phyloP scores from a whole-genome alignment of 495 filamentous ascomycete species.

The Letharia lupina region DNA sequence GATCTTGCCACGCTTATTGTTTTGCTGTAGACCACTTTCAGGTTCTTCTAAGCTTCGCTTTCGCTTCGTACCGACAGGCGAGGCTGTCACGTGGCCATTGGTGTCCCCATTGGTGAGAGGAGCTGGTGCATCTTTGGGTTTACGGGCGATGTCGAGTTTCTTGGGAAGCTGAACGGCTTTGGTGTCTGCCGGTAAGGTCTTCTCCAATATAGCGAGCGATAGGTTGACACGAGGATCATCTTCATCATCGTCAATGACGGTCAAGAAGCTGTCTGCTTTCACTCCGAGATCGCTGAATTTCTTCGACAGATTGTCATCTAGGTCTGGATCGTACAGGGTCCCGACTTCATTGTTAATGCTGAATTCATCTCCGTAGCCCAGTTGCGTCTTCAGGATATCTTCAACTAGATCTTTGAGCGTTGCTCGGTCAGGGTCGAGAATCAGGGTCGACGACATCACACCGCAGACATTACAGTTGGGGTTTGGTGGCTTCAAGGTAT shows the following conservation, averaged over 20 bases:
- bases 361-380: conserved; percentile 81
- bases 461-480: conserved; percentile 76
- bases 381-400: conserved; percentile 52
- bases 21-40: conserved; percentile 32
- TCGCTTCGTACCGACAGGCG: conserved; percentile 29
- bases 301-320: conserved; percentile 76
- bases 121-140: conserved; percentile 33
- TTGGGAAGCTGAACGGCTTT: conserved; percentile 40
- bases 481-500: conserved; percentile 67
- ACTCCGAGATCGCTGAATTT: conserved; percentile 70
- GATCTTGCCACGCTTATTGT: conserved; percentile 39
- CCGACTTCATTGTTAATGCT: conserved; percentile 63
- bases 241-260: conserved; percentile 76
- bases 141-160: conserved; percentile 43
- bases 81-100: conserved; percentile 20
- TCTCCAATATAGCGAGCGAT: conserved; percentile 52
- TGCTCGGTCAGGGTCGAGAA: conserved; percentile 62
- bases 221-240: conserved; percentile 76
- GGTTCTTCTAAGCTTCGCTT: conserved; percentile 42
- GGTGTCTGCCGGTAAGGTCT: conserved; percentile 31
- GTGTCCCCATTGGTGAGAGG: conserved; percentile 19
- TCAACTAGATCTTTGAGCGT: conserved; percentile 79
- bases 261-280: conserved; percentile 66
- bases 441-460: conserved; percentile 54
- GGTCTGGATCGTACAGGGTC: conserved; percentile 76